Evolutionary conservation across 306 rosid species (phyloP), one percentile per base, ranked within the genome.

Genomic region (Glycine soja): DNA sequence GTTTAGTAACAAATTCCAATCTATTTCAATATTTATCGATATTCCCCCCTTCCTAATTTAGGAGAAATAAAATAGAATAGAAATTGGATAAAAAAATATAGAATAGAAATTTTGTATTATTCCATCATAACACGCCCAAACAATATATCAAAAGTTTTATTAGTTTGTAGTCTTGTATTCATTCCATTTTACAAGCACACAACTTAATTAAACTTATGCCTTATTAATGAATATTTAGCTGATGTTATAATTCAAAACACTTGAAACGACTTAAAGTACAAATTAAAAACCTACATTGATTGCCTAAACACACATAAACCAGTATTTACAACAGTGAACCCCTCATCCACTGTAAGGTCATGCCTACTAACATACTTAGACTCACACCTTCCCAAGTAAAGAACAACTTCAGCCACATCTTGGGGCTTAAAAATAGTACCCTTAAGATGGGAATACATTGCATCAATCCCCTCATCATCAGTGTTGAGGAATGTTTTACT

Each of bases 341-440:
- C 94, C 15, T 89, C 92, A 40, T 88, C 92, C 0, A 90, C 70
- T 3, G 83, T 1, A 0, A 88, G 77, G 59, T 90, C 77, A 14
- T 75, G 87, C 0, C 94, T 90, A 64, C 85, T 85, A 4, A 88
- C 85, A 18, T 72, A 86, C 74, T 64, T 85, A 0, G 94, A 81
- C 8, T 85, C 89, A 24, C 88, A 87, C 48, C 87, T 78, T 0
- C 34, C 94, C 47, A 90, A 62, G 52, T 82, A 90, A 16, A 88
- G 67, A 6, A 63, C 94, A 66, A 89, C 89, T 18, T 88, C 85
- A 38, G 89, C 94, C 15, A 88, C 74, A 52, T 90, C 91, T 4
- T 81, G 69, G 0, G 73, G 32, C 66, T 13, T 47, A 4, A 86
- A 56, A 24, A 11, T 7, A 54, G 0, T 7, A 0, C 89, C 94